phyloP scores from a whole-genome alignment of 441 rosid species.

The Manihot esculenta region DNA sequence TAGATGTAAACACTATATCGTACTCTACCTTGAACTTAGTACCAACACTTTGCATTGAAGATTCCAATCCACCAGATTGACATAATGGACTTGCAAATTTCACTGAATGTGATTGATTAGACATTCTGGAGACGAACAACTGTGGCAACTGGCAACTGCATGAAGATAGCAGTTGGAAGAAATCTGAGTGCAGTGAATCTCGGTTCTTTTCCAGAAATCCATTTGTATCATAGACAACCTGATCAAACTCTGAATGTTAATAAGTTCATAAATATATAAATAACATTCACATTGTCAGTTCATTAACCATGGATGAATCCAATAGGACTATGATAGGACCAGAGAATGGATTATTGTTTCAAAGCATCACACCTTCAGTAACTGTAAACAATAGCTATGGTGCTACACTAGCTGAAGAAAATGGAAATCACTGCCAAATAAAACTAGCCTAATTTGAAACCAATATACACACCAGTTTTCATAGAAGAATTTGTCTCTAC shows the following conservation, averaged over 20 bases:
- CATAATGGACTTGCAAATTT: conserved; percentile 34
- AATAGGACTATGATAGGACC: not conserved
- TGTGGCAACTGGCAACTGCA: conserved; percentile 55
- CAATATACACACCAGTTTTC: not conserved
- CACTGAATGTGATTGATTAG: conserved; percentile 27
- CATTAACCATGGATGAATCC: conserved; percentile 12
- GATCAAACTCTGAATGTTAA: conserved; percentile 20
- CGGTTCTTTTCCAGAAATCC: conserved; percentile 95
- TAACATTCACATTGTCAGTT: not conserved
- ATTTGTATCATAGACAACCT: conserved; percentile 81
- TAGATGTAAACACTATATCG: conserved; percentile 8
- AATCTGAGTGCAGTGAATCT: conserved; percentile 66
- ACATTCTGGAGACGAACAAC: conserved; percentile 49
- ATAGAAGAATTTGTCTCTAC: not conserved
- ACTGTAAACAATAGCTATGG: not conserved
- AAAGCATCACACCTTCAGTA: not conserved
- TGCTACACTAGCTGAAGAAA: conserved; percentile 3
- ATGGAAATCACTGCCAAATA: not conserved
- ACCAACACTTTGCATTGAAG: conserved; percentile 69
- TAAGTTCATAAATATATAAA: not conserved
- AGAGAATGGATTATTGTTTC: not conserved
- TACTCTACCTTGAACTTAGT: conserved; percentile 75
- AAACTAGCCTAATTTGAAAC: not conserved
- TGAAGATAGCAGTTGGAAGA: conserved; percentile 65
- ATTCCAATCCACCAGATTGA: conserved; percentile 33